A percentile compares a stretch with the other conserved stretches of the same genome.
phyloP scores from a whole-genome alignment of 2,329 filamentous ascomycete species.

The Epichloe uncinata region DNA sequence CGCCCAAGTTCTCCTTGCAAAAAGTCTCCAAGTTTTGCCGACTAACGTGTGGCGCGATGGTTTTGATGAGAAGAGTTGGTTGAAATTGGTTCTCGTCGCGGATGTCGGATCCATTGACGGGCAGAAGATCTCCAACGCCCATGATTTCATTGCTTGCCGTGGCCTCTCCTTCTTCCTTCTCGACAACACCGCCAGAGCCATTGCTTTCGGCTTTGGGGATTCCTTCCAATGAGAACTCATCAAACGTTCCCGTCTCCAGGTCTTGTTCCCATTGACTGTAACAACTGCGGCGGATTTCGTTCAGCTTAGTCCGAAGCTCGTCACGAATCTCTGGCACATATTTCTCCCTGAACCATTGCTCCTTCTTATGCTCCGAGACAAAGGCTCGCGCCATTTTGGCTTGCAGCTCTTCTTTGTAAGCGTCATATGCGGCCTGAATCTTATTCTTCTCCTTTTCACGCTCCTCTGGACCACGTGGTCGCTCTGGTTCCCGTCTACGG shows the following conservation, averaged over 20 bases:
- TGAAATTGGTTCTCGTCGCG: conserved; percentile 80
- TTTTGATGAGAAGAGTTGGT: conserved; percentile 93
- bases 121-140: conserved; percentile 81
- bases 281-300: conserved; percentile 63
- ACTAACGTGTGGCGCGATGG: conserved; percentile 90
- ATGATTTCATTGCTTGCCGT: conserved; percentile 85
- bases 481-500: conserved; percentile 51
- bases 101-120: conserved; percentile 70
- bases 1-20: conserved; percentile 85
- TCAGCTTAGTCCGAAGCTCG: conserved; percentile 59
- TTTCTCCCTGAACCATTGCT: conserved; percentile 96
- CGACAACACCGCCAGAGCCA: conserved; percentile 67
- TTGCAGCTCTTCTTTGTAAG: conserved; percentile 55
- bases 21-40: conserved; percentile 87
- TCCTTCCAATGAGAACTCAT: conserved; percentile 88
- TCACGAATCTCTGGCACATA: conserved; percentile 78
- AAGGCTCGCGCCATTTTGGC: conserved; percentile 77
- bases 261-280: conserved; percentile 87
- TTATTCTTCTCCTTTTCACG: conserved; percentile 65
- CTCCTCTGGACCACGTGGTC: conserved; percentile 55
- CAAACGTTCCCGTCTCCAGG: conserved; percentile 71
- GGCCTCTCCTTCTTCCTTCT: conserved; percentile 93
- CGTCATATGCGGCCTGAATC: conserved; percentile 58
- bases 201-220: conserved; percentile 90
- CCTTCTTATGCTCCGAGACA: conserved; percentile 81